Percentiles rank a stretch among this genome's conserved stretches.
phyloP scores from a whole-genome alignment of 2,329 filamentous ascomycete genomes.

The Cladorrhinum sp. region DNA sequence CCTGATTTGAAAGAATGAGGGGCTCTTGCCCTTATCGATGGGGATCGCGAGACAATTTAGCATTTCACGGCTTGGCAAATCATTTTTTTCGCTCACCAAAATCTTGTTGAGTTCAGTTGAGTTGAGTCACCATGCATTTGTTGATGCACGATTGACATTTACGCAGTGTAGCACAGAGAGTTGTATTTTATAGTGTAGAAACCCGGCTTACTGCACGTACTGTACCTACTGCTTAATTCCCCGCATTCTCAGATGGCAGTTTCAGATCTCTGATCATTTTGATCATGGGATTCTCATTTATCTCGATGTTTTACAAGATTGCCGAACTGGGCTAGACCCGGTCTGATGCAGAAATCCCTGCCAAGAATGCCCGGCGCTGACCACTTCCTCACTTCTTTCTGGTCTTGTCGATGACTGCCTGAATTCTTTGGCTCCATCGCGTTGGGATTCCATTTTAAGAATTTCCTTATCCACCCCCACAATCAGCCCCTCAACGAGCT shows the following conservation, averaged over 20 bases:
- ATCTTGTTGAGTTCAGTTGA: neutral
- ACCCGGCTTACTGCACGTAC: neutral
- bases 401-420: too few relatives aligned
- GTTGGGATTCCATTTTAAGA: too few relatives aligned
- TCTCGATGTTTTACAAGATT: neutral
- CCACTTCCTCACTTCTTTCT: too few relatives aligned
- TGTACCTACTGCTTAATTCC: too few relatives aligned
- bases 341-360: neutral
- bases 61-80: neutral
- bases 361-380: too few relatives aligned
- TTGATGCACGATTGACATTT: neutral
- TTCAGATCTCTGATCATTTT: neutral
- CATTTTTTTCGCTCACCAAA: neutral
- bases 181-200: neutral
- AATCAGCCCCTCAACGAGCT: too few relatives aligned
- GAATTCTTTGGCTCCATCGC: too few relatives aligned
- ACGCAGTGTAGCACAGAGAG: neutral
- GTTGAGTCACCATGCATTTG: neutral
- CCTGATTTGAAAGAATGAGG: neutral
- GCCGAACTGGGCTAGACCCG: neutral
- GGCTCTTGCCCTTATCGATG: neutral
- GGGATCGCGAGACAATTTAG: too few relatives aligned
- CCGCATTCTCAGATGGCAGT: neutral
- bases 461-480: too few relatives aligned
- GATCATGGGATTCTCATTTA: neutral